Evolutionary conservation across 106 monocot genomes (phyloP).

Genomic region (Acorus gramineus): DNA sequence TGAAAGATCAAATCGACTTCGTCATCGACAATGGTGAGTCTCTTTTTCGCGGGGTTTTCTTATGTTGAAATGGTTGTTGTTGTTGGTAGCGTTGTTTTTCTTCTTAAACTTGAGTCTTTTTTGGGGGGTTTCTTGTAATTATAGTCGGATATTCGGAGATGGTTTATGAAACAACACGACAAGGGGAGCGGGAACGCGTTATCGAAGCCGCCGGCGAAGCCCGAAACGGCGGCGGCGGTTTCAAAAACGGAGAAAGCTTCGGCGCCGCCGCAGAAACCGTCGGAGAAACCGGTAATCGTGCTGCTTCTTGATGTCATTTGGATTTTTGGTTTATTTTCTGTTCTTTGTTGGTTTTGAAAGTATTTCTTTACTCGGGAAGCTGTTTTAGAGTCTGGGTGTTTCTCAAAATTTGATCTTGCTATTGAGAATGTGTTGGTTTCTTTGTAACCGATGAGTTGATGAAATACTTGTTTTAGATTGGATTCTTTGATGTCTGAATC

Average conservation of each 20-base stretch:
- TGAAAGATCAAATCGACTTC: too few species aligned
- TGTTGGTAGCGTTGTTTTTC: too few species aligned
- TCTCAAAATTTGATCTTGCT: background rate
- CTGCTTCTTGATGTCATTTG: background rate
- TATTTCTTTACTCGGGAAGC: background rate
- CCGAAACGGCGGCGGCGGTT: background rate
- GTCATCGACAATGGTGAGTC: too few species aligned
- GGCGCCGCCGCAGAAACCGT: slow-evolving; percentile 1
- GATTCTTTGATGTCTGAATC: too few species aligned
- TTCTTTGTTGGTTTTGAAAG: background rate
- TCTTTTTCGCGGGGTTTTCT: too few species aligned
- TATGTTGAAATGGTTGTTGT: too few species aligned
- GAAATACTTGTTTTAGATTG: too few species aligned
- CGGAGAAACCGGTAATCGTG: slow-evolving; percentile 19
- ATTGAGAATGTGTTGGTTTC: too few species aligned
- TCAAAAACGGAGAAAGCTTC: background rate
- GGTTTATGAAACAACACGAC: slow-evolving; percentile 98
- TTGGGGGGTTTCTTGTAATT: too few species aligned
- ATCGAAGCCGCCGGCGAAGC: slow-evolving; percentile 14
- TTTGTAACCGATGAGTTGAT: too few species aligned
- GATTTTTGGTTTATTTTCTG: background rate
- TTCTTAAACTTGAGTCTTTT: too few species aligned
- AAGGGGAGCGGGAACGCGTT: slow-evolving; percentile 29
- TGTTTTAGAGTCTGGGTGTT: slow-evolving; percentile 2
- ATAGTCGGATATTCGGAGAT: slow-evolving; percentile 80